phyloP scores from a whole-genome alignment of 2,329 filamentous ascomycete species.

The Fusarium coicis region DNA sequence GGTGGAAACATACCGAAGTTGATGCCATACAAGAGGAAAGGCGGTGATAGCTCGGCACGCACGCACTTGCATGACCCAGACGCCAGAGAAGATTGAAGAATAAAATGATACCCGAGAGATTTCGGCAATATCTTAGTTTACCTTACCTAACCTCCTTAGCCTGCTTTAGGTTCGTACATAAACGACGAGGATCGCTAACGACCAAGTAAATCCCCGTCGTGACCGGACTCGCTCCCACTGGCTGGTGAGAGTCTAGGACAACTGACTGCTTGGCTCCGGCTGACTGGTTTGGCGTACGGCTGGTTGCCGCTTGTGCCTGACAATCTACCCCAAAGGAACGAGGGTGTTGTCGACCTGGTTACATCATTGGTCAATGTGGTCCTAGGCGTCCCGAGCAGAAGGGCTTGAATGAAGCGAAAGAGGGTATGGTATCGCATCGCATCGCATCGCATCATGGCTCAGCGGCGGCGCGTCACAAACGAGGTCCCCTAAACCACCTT shows the following conservation, averaged over 20 bases:
- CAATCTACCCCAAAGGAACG: constrained; percentile 29
- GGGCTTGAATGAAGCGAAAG: constrained; percentile 21
- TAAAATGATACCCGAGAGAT: constrained; percentile 1
- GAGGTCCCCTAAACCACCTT: constrained; percentile 19
- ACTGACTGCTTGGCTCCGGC: constrained; percentile 15
- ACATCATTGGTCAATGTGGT: constrained; percentile 5
- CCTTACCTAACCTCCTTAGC: background rate
- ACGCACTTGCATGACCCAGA: constrained; percentile 8
- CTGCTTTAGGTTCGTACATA: background rate
- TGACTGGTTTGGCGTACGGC: constrained; percentile 34
- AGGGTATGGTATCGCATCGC: constrained; percentile 3
- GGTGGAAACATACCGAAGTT: constrained; percentile 1
- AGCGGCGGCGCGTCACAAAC: constrained; percentile 22
- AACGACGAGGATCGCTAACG: constrained; percentile 1
- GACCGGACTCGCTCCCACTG: constrained; percentile 23
- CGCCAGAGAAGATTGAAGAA: constrained; percentile 12
- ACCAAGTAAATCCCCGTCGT: constrained; percentile 11
- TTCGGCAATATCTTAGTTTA: background rate
- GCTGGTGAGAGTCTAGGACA: constrained; percentile 4
- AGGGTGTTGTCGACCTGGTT: background rate
- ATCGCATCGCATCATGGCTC: constrained; percentile 20
- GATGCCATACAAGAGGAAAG: background rate
- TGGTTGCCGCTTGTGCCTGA: constrained; percentile 33
- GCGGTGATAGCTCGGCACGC: constrained; percentile 19
- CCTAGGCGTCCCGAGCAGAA: background rate